These are phyloP conservation scores for Psilocybe cubensis DNA, from an alignment of 768 basidiomycete species.

Conservation along the genomic window DNA sequence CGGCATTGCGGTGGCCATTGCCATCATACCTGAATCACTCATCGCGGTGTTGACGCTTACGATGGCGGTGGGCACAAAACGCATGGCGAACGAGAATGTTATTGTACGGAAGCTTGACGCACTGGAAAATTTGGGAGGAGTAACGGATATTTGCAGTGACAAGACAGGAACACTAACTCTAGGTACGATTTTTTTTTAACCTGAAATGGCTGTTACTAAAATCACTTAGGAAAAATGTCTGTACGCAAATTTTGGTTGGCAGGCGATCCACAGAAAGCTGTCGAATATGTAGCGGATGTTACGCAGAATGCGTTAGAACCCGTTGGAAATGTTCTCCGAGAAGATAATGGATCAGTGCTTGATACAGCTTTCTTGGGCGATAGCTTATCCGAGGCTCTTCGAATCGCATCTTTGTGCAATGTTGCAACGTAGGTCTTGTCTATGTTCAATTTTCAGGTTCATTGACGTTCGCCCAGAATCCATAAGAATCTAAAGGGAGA, in stretches of 20 bases:
- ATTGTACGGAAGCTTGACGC: conserved; percentile 67
- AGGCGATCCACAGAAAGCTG: conserved; percentile 22
- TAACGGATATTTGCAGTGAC: conserved; percentile 60
- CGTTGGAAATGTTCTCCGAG: conserved; percentile 26
- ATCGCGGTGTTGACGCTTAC: conserved; percentile 59
- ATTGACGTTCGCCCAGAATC: conserved; percentile 29
- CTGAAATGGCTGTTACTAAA: neutral
- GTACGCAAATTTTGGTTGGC: conserved; percentile 43
- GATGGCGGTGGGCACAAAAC: conserved; percentile 57
- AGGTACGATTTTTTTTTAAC: conserved; percentile 18
- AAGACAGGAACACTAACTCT: conserved; percentile 67
- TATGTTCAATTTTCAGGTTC: neutral
- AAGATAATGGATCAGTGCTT: conserved; percentile 24
- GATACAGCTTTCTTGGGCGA: conserved; percentile 19
- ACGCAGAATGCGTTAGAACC: conserved; percentile 37
- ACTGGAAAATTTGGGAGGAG: conserved; percentile 62
- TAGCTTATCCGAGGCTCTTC: conserved; percentile 31
- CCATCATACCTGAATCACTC: conserved; percentile 45
- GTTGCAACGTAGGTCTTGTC: conserved; percentile 34
- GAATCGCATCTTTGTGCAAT: conserved; percentile 39
- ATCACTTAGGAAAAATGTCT: conserved; percentile 39
- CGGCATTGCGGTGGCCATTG: conserved; percentile 41
- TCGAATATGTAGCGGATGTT: conserved; percentile 36
- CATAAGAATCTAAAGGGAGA: conserved; percentile 43
- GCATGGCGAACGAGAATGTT: conserved; percentile 60